These are phyloP conservation scores for Sporisorium sorghi DNA, from an alignment of 1,284 basidiomycete genomes.

Conservation along the genomic window DNA sequence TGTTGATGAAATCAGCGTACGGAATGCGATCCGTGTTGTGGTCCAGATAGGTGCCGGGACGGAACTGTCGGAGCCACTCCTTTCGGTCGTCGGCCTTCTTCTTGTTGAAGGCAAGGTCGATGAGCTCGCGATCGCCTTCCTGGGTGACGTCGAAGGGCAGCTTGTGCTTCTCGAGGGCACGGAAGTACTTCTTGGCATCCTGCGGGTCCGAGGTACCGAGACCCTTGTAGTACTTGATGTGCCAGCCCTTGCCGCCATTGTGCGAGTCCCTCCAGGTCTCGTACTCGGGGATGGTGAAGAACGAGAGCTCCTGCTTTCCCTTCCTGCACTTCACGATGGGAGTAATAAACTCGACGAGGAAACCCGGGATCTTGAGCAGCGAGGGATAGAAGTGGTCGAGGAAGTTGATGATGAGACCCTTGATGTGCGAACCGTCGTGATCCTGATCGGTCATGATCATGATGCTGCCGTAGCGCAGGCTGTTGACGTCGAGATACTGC, in stretches of 20 bases:
- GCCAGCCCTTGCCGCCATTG: conserved; percentile 84
- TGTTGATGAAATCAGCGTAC: conserved; percentile 96
- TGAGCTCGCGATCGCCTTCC: conserved; percentile 85
- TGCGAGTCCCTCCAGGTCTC: conserved; percentile 89
- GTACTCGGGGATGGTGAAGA: conserved; percentile 98
- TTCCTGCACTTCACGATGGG: conserved; percentile 90
- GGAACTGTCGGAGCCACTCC: conserved; percentile 96
- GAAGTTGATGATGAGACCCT: conserved; percentile 98
- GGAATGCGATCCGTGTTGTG: conserved; percentile 88
- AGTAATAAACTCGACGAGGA: conserved; percentile 98
- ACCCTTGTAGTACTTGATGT: conserved; percentile 84
- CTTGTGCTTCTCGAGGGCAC: conserved; percentile 90
- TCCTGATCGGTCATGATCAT: conserved; percentile 99
- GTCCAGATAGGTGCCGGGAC: conserved; percentile 95
- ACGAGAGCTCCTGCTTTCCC: conserved; percentile 83
- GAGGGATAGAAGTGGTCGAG: conserved; percentile 97
- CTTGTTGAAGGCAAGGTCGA: conserved; percentile 99
- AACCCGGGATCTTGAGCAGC: conserved; percentile 87
- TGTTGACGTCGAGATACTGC: conserved; percentile 80
- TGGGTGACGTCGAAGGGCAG: conserved; percentile 87
- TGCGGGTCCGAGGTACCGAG: conserved; percentile 89
- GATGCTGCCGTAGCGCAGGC: conserved; percentile 89
- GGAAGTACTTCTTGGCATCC: conserved; percentile 93
- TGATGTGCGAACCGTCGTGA: conserved; percentile 99
- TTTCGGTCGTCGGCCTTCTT: conserved; percentile 99